These are phyloP conservation scores for Phyllosticta citriasiana DNA, from an alignment of 2,329 filamentous ascomycete genomes.

Conservation along the genomic window DNA sequence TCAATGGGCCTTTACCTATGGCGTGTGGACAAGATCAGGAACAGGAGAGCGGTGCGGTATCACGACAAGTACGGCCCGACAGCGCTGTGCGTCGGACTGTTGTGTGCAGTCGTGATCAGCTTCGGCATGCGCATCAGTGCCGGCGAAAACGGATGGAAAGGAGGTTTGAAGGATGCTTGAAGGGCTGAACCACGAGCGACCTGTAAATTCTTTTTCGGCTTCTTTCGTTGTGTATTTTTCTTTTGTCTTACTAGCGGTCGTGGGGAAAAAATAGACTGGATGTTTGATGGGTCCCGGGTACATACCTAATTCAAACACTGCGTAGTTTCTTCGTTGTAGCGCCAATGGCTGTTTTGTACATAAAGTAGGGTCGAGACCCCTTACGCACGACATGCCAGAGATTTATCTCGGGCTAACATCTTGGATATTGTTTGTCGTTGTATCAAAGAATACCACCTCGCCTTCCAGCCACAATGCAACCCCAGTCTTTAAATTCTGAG, in stretches of 20 bases:
- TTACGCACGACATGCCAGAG: too few species aligned
- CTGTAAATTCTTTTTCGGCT: neutral
- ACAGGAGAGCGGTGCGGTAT: conserved; percentile 75
- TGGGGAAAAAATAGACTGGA: neutral
- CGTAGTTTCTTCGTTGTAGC: too few species aligned
- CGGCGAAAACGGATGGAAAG: conserved; percentile 36
- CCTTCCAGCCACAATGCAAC: too few species aligned
- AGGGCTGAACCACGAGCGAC: neutral
- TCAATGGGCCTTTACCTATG: conserved; percentile 78
- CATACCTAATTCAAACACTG: too few species aligned
- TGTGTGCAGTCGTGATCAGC: conserved; percentile 66
- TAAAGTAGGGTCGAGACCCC: too few species aligned
- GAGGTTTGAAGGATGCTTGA: conserved; percentile 30
- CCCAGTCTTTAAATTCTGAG: too few species aligned
- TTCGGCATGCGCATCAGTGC: conserved; percentile 65
- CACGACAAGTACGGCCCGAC: conserved; percentile 85
- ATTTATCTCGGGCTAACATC: too few species aligned
- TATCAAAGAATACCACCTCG: too few species aligned
- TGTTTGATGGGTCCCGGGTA: neutral
- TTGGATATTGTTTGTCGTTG: too few species aligned
- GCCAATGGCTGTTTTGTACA: too few species aligned
- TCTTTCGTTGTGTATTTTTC: neutral
- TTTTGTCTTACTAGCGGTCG: neutral
- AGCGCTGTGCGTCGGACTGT: conserved; percentile 60
- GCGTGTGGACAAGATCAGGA: conserved; percentile 75